Base-by-base conservation (phyloP, 371 early-diverging fungal species). In the Circinella umbellata region DNA sequence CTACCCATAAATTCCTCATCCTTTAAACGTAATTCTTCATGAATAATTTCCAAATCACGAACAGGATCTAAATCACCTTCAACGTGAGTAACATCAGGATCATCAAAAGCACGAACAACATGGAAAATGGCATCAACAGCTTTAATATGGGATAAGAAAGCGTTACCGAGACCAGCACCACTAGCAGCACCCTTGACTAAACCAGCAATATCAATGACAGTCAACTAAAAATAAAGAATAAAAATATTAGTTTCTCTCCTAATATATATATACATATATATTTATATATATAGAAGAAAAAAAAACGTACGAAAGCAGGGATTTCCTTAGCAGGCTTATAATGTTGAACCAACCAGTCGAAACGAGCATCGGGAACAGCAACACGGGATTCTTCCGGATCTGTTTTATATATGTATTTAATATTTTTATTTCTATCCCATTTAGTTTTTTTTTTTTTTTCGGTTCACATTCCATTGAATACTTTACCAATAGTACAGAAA, bases 91-190 rank as follows among this genome's bases (percentile, higher is more conserved):
- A 98, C 90, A 61, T 95, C 95, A n/a, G 90, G 78, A 76, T 96
- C 96, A 62, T 90, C 89, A 75, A 90, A 90, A 63, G 94, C 94
- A 79, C 99, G 90, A n/a, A 96, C 93, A 55, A 99, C 92, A 74
- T 99, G 99, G 88, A 94, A 99, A 61, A 99, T 95, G 7, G 98
- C 99, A 85, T 99, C 99, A 3, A 98, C 98, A 27, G 96, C 93
- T 72, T 94, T 90, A 64, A 99, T 96, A 82, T 99, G 93, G 61
- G 96, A 94, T 84, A 99, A 80, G 89, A 99, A 99, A 54, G 94
- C 93, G 74, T 99, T 99, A 59, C 99, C 99, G 66, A 98, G 88
- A n/a, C 98, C 98, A 38, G 90, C 91, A 46, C 98, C 98, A 46
- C 88, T 85, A 13, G 94, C 83, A 13, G 99, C 97, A 59, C 98